phyloP scores from a whole-genome alignment of 2,329 filamentous ascomycete genomes.

The Trichoderma hamatum region DNA sequence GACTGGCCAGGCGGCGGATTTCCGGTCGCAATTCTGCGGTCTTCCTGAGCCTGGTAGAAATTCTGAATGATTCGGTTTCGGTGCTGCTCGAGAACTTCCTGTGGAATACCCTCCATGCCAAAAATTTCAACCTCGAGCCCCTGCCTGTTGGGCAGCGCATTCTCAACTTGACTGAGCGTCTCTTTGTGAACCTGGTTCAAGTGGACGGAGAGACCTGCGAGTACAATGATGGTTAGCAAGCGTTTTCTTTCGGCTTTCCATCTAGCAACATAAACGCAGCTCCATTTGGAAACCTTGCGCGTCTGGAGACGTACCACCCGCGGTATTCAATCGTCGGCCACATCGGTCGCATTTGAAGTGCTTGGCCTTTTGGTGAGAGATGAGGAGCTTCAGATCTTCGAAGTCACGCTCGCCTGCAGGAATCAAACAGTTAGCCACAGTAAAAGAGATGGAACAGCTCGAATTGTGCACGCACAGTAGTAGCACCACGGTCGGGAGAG shows the following conservation, averaged over 20 bases:
- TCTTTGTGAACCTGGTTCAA: conserved; percentile 99
- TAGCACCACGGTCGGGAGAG: conserved; percentile 93
- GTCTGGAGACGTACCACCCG: conserved; percentile 68
- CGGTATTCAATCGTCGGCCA: conserved; percentile 84
- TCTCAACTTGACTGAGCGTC: conserved; percentile 82
- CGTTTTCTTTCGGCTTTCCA: neutral
- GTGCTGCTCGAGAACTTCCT: conserved; percentile 80
- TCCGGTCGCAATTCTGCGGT: conserved; percentile 78
- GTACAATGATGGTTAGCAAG: conserved; percentile 18
- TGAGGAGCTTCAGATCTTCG: conserved; percentile 93
- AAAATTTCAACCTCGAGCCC: conserved; percentile 94
- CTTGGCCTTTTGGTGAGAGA: conserved; percentile 98
- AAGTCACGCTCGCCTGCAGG: conserved; percentile 83
- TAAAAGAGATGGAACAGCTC: neutral
- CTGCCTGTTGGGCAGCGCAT: conserved; percentile 84
- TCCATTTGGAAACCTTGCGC: neutral
- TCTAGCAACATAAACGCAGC: neutral
- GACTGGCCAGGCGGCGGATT: conserved; percentile 74
- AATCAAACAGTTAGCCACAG: conserved; percentile 33
- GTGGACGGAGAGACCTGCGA: conserved; percentile 86
- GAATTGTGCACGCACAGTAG: conserved; percentile 66
- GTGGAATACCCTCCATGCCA: conserved; percentile 95
- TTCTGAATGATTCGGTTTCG: conserved; percentile 82
- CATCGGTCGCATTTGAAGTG: conserved; percentile 98
- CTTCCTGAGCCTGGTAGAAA: conserved; percentile 83